Base-by-base conservation (phyloP, 2,329 filamentous ascomycete genomes). In the Penicillium brasilianum region DNA sequence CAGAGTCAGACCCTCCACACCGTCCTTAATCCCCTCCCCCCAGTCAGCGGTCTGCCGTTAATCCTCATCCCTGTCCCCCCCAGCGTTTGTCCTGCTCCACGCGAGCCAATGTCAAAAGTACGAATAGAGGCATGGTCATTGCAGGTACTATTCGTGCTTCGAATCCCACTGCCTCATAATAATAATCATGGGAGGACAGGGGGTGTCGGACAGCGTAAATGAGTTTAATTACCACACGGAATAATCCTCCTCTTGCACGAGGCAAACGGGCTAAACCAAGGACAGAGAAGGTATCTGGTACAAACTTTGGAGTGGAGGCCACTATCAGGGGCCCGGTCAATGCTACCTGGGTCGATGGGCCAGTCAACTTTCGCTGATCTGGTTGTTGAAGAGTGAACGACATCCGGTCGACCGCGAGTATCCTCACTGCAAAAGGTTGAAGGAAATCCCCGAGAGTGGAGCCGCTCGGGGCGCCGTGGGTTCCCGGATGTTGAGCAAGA, bases 361-460 rank as follows among this genome's bases (percentile, higher is more conserved):
- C 46, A 50, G 16, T 50, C 46, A 50, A 18, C 46, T 20, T 14
- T 28, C 28, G 46, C 9, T 20, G 30, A 32, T 50, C 9, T 34
- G 46, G n/a, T 50, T 8, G n/a, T 50, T 50, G 28, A 50, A 50
- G 46, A 50, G 28, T 32, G 9, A 49, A 34, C n/a, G 28, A 50
- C 30, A 34, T 32, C 55, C 52, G 58, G 37, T 60, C 39, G 60
- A 36, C 54, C 60, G 57, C 41, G 37, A 55, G 41, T 54, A 48
- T 60, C 39, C 32, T 41, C n/a, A 20, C 43, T 30, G 37, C 46
- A 60, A 55, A 52, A 44, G 41, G 28, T 52, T 30, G 44, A 50
- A 59, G 59, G 41, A 62, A 60, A 63, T 58, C 49, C 36, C 63
- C 63, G 58, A 62, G 16, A 57, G 57, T 60, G 59, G 61, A 64